Evolutionary conservation across 768 basidiomycete species (phyloP), one percentile per base, ranked within the genome.

Genomic region (Auriscalpium vulgare): DNA sequence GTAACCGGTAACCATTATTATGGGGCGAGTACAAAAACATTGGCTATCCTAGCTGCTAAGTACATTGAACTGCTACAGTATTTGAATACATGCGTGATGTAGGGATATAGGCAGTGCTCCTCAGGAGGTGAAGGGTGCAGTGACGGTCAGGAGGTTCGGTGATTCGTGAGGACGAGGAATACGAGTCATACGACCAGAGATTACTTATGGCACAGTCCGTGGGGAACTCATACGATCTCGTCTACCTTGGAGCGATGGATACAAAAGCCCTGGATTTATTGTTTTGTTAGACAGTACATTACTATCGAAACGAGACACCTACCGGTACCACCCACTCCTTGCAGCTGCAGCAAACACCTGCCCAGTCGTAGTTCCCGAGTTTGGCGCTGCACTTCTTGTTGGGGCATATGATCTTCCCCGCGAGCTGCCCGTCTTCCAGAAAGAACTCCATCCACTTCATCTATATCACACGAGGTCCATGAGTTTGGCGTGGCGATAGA

Each of bases 311-410:
- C 21, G 48, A 21, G 14, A 6, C 38, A 72, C 87, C 66, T 62
- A 94, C 93, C 46, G 94, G 94, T 9, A 85, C 86, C 29, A 95
- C 89, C 94, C 94, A 97, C 65, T 85, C 83, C 63, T 86, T 88
- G 66, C 94, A 97, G 21, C 90, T 87, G 66, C 94, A 95, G 64
- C 85, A 82, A 34, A 91, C 84, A 0, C 95, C 95, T 5, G 94
- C 92, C 97, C 97, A 99, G 67, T 97, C 94, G 63, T 85, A 98
- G 68, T 91, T 97, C 2, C 97, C 97, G 16, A 99, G 76, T 73
- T 99, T 99, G 23, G 82, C 84, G 3, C 79, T 78, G 64, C 97
- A 99, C 65, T 90, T 93, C 64, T 84, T 79, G 69, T 95, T 95
- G 4, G 97, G 97, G 63, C 97, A 99, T 0, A 80, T 57, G 62